Percentiles rank a stretch among this genome's conserved stretches.
These are phyloP conservation scores for Cordyceps pruinosa DNA, from an alignment of 2,329 filamentous ascomycete species.

Conservation along the genomic window DNA sequence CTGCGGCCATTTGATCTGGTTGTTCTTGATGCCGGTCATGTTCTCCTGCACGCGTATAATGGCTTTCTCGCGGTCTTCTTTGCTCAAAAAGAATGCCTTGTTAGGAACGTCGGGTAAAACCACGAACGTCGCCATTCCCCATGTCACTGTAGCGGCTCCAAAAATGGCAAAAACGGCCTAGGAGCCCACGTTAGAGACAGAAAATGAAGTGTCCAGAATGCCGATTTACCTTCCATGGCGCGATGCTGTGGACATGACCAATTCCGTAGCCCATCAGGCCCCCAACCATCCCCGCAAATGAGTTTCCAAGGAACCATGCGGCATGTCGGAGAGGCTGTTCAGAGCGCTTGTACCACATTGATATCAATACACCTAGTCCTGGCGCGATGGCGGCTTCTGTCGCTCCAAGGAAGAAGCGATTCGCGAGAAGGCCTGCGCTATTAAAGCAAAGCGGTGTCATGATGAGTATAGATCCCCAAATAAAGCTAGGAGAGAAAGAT, in stretches of 20 bases:
- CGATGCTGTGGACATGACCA: slow-evolving; percentile 16
- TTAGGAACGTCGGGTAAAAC: slow-evolving; percentile 20
- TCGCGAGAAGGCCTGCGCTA: slow-evolving; percentile 21
- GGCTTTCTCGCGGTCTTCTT: slow-evolving; percentile 23
- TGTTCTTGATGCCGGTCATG: slow-evolving; percentile 29
- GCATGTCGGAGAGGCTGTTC: slow-evolving; percentile 24
- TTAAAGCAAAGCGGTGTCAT: slow-evolving; percentile 28
- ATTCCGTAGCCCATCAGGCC: slow-evolving; percentile 22
- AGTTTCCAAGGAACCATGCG: slow-evolving; percentile 24
- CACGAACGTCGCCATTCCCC: slow-evolving; percentile 14
- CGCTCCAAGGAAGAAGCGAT: slow-evolving; percentile 28
- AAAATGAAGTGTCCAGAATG: not conserved
- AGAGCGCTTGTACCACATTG: slow-evolving; percentile 30
- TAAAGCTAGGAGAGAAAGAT: slow-evolving; percentile 4
- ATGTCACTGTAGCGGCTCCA: slow-evolving; percentile 4
- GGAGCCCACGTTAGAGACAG: not conserved
- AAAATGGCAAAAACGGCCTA: slow-evolving; percentile 14
- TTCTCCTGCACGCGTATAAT: slow-evolving; percentile 25
- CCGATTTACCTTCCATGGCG: slow-evolving; percentile 8
- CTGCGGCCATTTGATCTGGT: slow-evolving; percentile 21
- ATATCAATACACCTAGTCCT: slow-evolving; percentile 23
- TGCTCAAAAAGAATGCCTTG: slow-evolving; percentile 23
- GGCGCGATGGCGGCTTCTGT: slow-evolving; percentile 26
- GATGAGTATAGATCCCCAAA: slow-evolving; percentile 37
- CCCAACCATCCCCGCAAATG: slow-evolving; percentile 21